Base-by-base conservation (phyloP, 345 rosid species). In the Mallotus nudiflorus region DNA sequence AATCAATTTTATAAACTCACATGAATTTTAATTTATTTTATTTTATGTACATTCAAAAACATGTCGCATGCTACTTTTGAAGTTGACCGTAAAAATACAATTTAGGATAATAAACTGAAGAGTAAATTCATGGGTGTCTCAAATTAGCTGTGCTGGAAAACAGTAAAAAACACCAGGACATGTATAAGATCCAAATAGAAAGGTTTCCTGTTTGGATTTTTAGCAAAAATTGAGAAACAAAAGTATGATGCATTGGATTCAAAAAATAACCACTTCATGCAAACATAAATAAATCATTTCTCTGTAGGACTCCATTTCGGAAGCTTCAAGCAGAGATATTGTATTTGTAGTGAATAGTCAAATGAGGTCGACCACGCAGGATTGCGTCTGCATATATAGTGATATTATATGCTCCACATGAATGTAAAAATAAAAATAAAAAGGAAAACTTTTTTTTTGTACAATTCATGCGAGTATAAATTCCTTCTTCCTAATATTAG, bases 301-400 rank as follows among this genome's bases (percentile, higher is more conserved):
- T 59, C 11, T 13, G 20, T 19, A 14, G 35, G 53, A 40, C 62
- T 31, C 54, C 29, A 46, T 22, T 45, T 58, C 72, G 54, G 29
- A 52, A 45, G 50, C 44, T 56, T 44, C 24, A 56, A 40, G 16
- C 50, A 55, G 39, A 14, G 4, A 49, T 51, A 27, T 37, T 27
- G 35, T n/a, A n/a, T n/a, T n/a, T n/a, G n/a, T 28, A 55, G 28
- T 28, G n/a, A 19, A 2, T 29, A 42, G 72, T 44, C 72, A 57
- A 57, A 53, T 3, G 49, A 54, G 16, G 54, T 24, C 39, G 51
- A 10, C 71, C 29, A 53, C 51, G 31, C 67, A 45, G 24, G 39
- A 44, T 44, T 22, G 67, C 15, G 67, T 63, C 37, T 63, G 66
- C 42, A 56, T 56, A 10, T 54, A 19, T 7, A 24, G 37, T 63